Conservation (phyloP, 2,329 filamentous ascomycete genomes). For the Colletotrichum melonis region DNA sequence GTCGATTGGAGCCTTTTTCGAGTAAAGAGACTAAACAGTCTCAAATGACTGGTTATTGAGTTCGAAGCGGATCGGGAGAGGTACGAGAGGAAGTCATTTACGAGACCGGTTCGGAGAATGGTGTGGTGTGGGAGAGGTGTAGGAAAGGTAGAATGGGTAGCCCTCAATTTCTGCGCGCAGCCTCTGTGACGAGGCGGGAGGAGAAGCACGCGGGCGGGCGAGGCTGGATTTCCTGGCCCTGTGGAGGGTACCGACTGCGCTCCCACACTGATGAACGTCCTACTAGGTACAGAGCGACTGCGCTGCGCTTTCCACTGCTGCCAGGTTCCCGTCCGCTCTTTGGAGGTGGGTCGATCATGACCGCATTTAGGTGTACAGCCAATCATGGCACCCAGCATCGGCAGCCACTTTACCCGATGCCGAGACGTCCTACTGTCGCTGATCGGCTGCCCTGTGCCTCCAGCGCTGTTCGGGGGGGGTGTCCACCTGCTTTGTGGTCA, state of each 20-base stretch:
- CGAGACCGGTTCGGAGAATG: background rate
- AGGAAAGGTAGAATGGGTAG: slow-evolving; percentile 21
- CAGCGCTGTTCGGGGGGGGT: slow-evolving; percentile 6
- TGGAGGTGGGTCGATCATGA: slow-evolving; percentile 18
- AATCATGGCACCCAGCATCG: slow-evolving; percentile 12
- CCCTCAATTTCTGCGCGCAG: slow-evolving; percentile 37
- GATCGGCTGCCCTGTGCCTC: background rate
- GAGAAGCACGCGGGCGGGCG: slow-evolving; percentile 34
- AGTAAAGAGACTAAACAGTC: background rate
- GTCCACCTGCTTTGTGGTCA: slow-evolving; percentile 19
- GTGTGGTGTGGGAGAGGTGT: slow-evolving; percentile 29
- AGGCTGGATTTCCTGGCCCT: slow-evolving; percentile 29
- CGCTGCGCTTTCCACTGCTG: background rate
- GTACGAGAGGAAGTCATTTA: slow-evolving; percentile 27
- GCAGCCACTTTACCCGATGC: slow-evolving; percentile 24
- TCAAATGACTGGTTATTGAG: background rate
- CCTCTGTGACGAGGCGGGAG: slow-evolving; percentile 36
- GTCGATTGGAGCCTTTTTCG: background rate
- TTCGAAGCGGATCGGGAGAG: background rate
- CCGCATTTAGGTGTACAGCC: slow-evolving; percentile 17
- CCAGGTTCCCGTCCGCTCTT: slow-evolving; percentile 1
- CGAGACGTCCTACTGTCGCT: background rate
- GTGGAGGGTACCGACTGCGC: no score
- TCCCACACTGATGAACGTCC: no score
- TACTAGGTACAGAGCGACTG: slow-evolving; percentile 9